Percentiles rank a stretch among this genome's conserved stretches.
phyloP scores from a whole-genome alignment of 129 eudicot genomes.

The Scalesia atractyloides region DNA sequence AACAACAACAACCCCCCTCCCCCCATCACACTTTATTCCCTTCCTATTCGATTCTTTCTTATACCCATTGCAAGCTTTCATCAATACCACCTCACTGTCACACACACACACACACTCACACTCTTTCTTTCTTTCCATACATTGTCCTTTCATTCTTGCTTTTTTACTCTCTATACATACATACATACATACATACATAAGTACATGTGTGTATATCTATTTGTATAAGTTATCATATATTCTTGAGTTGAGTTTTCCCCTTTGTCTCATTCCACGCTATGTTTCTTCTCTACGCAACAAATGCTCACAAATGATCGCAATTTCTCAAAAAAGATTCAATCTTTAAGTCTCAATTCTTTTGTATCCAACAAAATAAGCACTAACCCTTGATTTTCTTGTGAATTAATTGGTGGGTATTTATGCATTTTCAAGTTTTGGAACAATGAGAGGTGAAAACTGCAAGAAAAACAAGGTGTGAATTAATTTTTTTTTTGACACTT shows the following conservation, averaged over 20 bases:
- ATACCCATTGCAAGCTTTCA: constrained; percentile 19
- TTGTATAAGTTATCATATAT: constrained; percentile 9
- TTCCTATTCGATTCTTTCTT: constrained; percentile 23
- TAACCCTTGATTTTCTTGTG: constrained; percentile 21
- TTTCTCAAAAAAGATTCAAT: constrained; percentile 12
- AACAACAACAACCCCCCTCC: neutral
- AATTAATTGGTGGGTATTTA: constrained; percentile 27
- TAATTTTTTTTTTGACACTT: neutral
- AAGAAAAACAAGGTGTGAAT: constrained; percentile 97
- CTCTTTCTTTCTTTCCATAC: constrained; percentile 10
- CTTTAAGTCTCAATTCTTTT: neutral
- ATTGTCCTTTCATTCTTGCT: neutral
- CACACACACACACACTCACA: constrained; percentile 15
- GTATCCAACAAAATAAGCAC: constrained; percentile 12
- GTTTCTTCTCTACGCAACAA: constrained; percentile 28
- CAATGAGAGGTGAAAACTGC: constrained; percentile 76
- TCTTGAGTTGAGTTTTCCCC: constrained; percentile 23
- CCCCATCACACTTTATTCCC: constrained; percentile 33
- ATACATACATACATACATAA: neutral
- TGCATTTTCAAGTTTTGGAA: constrained; percentile 41
- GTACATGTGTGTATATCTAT: constrained; percentile 2
- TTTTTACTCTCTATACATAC: neutral
- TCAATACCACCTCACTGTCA: constrained; percentile 20
- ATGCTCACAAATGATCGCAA: neutral
- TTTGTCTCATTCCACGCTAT: constrained; percentile 35